These are phyloP conservation scores for Pilasporangium apinafurcum DNA, from an alignment of 352 stramenopile species.

Conservation along the genomic window DNA sequence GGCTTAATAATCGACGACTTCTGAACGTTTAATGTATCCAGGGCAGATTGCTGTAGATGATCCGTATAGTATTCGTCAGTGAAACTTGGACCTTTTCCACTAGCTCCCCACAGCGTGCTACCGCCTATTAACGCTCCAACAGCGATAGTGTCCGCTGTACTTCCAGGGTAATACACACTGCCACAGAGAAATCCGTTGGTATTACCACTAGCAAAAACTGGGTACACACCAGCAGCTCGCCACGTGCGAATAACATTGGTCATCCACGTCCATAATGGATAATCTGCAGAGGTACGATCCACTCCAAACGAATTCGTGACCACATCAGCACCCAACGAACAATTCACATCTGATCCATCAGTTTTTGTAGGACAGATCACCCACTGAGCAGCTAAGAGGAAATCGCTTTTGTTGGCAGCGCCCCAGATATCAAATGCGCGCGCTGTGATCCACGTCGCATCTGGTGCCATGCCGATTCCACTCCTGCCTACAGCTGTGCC, in stretches of 20 bases:
- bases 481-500: slow-evolving; percentile 42
- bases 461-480: slow-evolving; percentile 51
- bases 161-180: slow-evolving; percentile 63
- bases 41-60: too few species aligned
- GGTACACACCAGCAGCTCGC: slow-evolving; percentile 34
- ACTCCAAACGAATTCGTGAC: slow-evolving; percentile 68
- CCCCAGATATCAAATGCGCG: slow-evolving; percentile 55
- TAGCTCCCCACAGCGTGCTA: slow-evolving; percentile 57
- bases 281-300: slow-evolving; percentile 31
- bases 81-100: slow-evolving; percentile 51
- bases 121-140: slow-evolving; percentile 57
- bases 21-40: neutral
- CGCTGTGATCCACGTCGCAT: slow-evolving; percentile 64
- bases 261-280: slow-evolving; percentile 49
- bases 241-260: slow-evolving; percentile 48
- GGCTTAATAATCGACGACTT: slow-evolving; percentile 46
- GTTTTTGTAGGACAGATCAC: slow-evolving; percentile 55
- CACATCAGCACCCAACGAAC: slow-evolving; percentile 49
- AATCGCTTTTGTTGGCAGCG: slow-evolving; percentile 60
- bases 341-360: slow-evolving; percentile 37
- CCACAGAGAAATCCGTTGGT: slow-evolving; percentile 69
- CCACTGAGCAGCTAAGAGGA: slow-evolving; percentile 60
- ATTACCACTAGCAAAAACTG: slow-evolving; percentile 65
- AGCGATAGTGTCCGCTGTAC: slow-evolving; percentile 37
- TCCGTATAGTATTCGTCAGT: too few species aligned